Evolutionary conservation across 176 grass and related monocot species (phyloP).

Genomic region (Pontederia paniculata): DNA sequence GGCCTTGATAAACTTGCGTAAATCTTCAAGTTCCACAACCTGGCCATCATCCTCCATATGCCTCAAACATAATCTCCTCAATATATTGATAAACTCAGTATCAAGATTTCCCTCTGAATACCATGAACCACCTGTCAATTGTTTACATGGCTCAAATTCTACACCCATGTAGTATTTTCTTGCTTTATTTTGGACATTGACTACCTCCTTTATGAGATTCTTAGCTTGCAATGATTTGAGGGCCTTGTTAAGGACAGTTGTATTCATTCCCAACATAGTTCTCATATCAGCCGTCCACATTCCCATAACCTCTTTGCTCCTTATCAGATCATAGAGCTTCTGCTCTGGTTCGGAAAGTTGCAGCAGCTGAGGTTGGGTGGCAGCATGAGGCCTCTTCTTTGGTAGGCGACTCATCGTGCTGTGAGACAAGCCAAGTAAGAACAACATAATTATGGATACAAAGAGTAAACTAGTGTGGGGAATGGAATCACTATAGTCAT

Average conservation of each 20-base stretch:
- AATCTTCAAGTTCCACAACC: constrained; percentile 24
- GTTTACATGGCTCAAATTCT: constrained; percentile 36
- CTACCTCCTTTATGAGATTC: constrained; percentile 35
- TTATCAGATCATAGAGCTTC: constrained; percentile 26
- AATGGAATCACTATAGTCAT: too few relatives aligned
- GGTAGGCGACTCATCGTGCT: not conserved
- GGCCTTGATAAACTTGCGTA: constrained; percentile 27
- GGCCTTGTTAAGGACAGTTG: constrained; percentile 11
- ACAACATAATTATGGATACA: too few relatives aligned
- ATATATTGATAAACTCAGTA: constrained; percentile 26
- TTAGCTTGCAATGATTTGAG: constrained; percentile 10
- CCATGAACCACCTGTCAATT: constrained; percentile 54
- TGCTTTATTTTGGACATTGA: constrained; percentile 28
- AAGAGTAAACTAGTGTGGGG: too few relatives aligned
- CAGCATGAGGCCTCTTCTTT: constrained; percentile 8
- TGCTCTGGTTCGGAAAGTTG: constrained; percentile 18
- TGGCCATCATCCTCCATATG: constrained; percentile 34
- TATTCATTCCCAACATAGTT: constrained; percentile 15
- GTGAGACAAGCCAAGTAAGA: too few relatives aligned
- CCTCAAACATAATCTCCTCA: constrained; percentile 32
- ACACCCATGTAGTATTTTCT: constrained; percentile 56
- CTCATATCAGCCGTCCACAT: constrained; percentile 24
- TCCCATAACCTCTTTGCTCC: constrained; percentile 31
- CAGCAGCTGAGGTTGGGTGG: not conserved
- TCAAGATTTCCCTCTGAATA: constrained; percentile 48